These are phyloP conservation scores for Rhodamnia argentea DNA, from an alignment of 345 rosid species.

Conservation along the genomic window DNA sequence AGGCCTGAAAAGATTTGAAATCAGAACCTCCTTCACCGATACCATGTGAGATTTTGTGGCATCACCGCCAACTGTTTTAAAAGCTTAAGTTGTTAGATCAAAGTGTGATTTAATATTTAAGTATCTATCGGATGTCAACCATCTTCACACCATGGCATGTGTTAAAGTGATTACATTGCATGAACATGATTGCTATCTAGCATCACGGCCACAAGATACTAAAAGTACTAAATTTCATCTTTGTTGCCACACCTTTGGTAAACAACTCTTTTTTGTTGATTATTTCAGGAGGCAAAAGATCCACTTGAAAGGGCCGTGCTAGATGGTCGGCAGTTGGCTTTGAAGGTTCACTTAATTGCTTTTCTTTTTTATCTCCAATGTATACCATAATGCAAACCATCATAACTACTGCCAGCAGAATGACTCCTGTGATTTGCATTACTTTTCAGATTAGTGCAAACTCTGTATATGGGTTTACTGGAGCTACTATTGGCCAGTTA, in stretches of 20 bases:
- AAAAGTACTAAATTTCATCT: not conserved
- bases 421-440: not conserved
- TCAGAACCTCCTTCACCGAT: no score
- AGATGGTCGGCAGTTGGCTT: conserved; percentile 93
- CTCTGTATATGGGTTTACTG: conserved; percentile 97
- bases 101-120: no score
- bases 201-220: not conserved
- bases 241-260: not conserved
- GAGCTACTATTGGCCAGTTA: conserved; percentile 87
- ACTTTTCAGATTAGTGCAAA: conserved; percentile 77
- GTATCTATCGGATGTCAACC: not conserved
- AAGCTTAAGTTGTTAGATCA: no score
- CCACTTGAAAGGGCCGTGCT: conserved; percentile 94
- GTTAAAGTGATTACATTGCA: not conserved
- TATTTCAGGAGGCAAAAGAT: conserved; percentile 81
- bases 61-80: no score
- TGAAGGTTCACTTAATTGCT: conserved; percentile 41
- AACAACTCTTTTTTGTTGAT: not conserved
- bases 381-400: not conserved
- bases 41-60: no score
- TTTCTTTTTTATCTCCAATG: not conserved
- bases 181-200: not conserved
- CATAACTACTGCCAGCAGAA: not conserved
- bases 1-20: no score
- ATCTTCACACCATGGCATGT: not conserved